These are phyloP conservation scores for Fusarium metavorans DNA, from an alignment of 2,329 filamentous ascomycete genomes.

Conservation along the genomic window DNA sequence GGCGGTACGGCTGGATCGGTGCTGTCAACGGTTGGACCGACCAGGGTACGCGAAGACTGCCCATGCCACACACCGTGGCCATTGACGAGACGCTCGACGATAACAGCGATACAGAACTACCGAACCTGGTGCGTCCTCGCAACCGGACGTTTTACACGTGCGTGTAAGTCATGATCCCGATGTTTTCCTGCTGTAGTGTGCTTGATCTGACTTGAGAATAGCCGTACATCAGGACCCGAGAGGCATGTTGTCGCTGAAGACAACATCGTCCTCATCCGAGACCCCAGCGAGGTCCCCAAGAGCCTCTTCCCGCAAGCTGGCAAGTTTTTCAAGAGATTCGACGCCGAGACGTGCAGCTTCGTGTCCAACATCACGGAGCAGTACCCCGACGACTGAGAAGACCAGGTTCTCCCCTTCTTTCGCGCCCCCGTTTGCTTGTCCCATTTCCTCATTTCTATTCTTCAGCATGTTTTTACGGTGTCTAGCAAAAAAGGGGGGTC, in stretches of 20 bases:
- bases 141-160: conserved; percentile 79
- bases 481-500: neutral
- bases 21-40: conserved; percentile 90
- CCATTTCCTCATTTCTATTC: neutral
- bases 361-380: conserved; percentile 84
- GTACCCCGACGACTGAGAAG: conserved; percentile 83
- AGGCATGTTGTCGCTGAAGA: conserved; percentile 69
- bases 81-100: conserved; percentile 44
- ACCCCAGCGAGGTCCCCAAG: conserved; percentile 61
- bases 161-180: conserved; percentile 70
- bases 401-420: neutral
- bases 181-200: neutral
- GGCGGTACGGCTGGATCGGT: conserved; percentile 81
- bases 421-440: neutral
- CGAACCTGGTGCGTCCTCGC: conserved; percentile 43
- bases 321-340: conserved; percentile 90
- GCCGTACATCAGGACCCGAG: conserved; percentile 50
- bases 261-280: conserved; percentile 76
- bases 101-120: conserved; percentile 45
- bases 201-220: conserved; percentile 28
- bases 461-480: conserved; percentile 12
- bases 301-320: conserved; percentile 78
- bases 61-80: conserved; percentile 43
- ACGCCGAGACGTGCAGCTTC: conserved; percentile 74
- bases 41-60: conserved; percentile 50